Evolutionary conservation across 2,329 filamentous ascomycete species (phyloP).

Genomic region (Davidsoniella australis): DNA sequence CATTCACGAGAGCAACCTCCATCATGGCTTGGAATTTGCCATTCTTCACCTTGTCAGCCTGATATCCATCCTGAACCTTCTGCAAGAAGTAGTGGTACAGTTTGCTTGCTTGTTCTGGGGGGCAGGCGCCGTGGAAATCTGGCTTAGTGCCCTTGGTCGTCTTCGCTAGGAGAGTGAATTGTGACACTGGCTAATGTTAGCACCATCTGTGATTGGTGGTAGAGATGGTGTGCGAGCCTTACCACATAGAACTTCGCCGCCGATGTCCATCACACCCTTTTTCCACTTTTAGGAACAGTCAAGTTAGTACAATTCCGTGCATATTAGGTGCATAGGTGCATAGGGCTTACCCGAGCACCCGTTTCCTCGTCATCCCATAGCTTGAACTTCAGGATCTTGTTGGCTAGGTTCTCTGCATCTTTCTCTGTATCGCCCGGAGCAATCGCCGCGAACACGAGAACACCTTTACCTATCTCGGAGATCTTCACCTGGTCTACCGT

Average conservation of each 20-base stretch:
- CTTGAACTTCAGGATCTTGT: slow-evolving; percentile 76
- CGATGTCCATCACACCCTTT: slow-evolving; percentile 69
- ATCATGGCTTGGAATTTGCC: slow-evolving; percentile 99
- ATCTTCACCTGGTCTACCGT: slow-evolving; percentile 82
- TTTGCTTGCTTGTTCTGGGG: slow-evolving; percentile 57
- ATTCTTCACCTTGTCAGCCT: slow-evolving; percentile 64
- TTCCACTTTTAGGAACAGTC: slow-evolving; percentile 56
- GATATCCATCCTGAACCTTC: slow-evolving; percentile 57
- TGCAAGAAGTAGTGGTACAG: slow-evolving; percentile 74
- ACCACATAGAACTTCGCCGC: slow-evolving; percentile 91
- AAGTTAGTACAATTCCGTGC: not conserved
- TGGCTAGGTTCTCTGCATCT: slow-evolving; percentile 67
- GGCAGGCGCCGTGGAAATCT: slow-evolving; percentile 79
- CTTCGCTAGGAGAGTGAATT: slow-evolving; percentile 83
- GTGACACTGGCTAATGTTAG: slow-evolving; percentile 48
- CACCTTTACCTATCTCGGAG: slow-evolving; percentile 76
- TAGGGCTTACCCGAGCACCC: slow-evolving; percentile 40
- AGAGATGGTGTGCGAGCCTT: slow-evolving; percentile 16
- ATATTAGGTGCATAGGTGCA: not conserved
- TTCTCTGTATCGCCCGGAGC: slow-evolving; percentile 80
- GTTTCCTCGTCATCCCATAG: slow-evolving; percentile 67
- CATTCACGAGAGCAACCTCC: slow-evolving; percentile 86
- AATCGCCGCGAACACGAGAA: slow-evolving; percentile 82
- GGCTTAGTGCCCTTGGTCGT: slow-evolving; percentile 96
- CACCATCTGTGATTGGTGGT: not conserved